phyloP scores from a whole-genome alignment of 2,329 filamentous ascomycete genomes.

The Calonectria pauciramosa region DNA sequence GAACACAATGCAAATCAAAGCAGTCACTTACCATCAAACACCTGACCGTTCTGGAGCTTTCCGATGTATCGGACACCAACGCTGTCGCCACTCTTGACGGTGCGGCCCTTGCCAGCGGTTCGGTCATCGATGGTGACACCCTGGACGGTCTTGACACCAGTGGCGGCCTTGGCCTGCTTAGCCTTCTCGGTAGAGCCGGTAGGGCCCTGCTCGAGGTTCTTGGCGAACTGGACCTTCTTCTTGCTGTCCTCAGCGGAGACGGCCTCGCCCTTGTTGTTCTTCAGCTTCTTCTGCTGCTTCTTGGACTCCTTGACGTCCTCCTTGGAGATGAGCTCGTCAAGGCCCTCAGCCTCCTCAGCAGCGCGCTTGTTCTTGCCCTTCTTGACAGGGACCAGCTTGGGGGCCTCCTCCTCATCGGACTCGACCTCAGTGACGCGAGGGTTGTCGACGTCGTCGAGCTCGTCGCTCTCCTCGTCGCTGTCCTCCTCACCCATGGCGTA shows the following conservation, averaged over 20 bases:
- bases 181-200: conserved; percentile 74
- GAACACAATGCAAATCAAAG: neutral
- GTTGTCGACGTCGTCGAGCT: conserved; percentile 82
- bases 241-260: conserved; percentile 72
- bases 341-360: conserved; percentile 79
- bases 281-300: conserved; percentile 98
- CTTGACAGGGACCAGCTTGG: conserved; percentile 70
- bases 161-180: conserved; percentile 61
- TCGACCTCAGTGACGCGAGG: conserved; percentile 88
- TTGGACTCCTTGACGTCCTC: conserved; percentile 87
- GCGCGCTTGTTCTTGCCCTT: conserved; percentile 95
- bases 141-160: conserved; percentile 83
- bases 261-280: conserved; percentile 97
- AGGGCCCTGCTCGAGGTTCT: conserved; percentile 97
- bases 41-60: conserved; percentile 93
- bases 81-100: conserved; percentile 90
- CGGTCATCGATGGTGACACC: conserved; percentile 96
- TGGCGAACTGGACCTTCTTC: conserved; percentile 97
- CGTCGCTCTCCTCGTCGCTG: conserved; percentile 80
- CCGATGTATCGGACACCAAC: conserved; percentile 98
- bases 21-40: conserved; percentile 86
- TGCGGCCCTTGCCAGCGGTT: conserved; percentile 87
- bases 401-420: conserved; percentile 77
- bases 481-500: conserved; percentile 79
- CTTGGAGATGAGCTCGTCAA: conserved; percentile 90